Evolutionary conservation across 805 yeast genomes (phyloP), one percentile per base, ranked within the genome.

Genomic region (Wickerhamia fluorescens): DNA sequence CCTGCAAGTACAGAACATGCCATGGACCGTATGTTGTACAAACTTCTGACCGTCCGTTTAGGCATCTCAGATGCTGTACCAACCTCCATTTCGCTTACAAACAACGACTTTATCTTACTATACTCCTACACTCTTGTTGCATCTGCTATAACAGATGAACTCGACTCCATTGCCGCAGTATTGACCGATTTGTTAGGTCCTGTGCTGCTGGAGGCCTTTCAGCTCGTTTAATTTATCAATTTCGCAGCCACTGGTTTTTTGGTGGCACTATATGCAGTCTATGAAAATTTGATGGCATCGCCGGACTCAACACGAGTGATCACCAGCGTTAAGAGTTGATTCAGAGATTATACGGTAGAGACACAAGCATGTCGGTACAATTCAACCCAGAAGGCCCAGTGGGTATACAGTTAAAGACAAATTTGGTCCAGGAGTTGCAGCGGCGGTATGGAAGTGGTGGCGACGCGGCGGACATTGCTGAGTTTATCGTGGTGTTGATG

Each of bases 1-100:
- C 78, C 88, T 1, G 89, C 92, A 0, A 75, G 84, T 0, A 78
- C 86, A 0, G 82, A 73, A 24, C 82, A 78, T 46, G 78, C 92
- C 1, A 72, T 77, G 41, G 84, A 78, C 36, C 53, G 87, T 19
- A 62, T 84, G 60, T 61, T 83, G 37, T 70, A 64, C 25, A 82
- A 80, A 41, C 58, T 83, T 38, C 75, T 71, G 35, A 75, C 73
- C 35, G 71, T 77, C 12, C 56, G 92, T 28, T 10, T 8, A 7
- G 20, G 20, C 20, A 10, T 7, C 10, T 10, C 7, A 18, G 20
- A 18, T 10, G 7, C 9, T 18, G 9, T 10, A 7, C 40, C 52
- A 19, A 35, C 34, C 16, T 34, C 41, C 12, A 24, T 26, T 20
- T 29, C 11, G 40, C 47, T 75, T 23, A 58, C 68, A 7, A 79